Conservation (phyloP, 139 green algal species). For the Closterium sp. region DNA sequence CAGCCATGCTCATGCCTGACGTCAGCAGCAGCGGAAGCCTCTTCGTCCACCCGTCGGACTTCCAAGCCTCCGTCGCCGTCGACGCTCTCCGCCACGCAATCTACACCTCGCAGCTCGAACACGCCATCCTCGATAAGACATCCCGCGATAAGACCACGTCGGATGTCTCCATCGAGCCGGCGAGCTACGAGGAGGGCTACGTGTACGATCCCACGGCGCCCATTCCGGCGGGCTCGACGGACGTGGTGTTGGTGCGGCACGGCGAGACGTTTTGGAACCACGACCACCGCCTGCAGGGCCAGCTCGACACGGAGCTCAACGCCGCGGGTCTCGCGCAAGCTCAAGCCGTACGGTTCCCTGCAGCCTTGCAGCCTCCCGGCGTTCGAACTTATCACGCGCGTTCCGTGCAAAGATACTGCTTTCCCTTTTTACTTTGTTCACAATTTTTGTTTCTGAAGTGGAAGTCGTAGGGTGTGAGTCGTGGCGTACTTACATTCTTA, state of each 20-base stretch:
- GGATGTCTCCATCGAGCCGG: neutral
- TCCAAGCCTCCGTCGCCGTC: neutral
- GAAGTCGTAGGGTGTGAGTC: too few relatives aligned
- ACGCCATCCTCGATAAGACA: neutral
- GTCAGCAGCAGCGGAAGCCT: neutral
- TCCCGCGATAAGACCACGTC: neutral
- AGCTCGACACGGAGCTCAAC: neutral
- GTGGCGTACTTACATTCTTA: neutral
- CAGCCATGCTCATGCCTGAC: neutral
- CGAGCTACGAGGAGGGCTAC: neutral
- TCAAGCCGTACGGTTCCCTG: neutral
- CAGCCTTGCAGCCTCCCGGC: too few relatives aligned
- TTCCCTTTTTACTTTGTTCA: too few relatives aligned
- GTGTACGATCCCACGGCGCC: neutral
- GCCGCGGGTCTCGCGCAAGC: neutral
- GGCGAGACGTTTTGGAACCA: slow-evolving; percentile 27
- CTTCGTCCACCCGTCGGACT: neutral
- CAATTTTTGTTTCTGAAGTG: too few relatives aligned
- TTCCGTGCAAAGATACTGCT: too few relatives aligned
- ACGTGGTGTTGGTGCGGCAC: slow-evolving; percentile 19
- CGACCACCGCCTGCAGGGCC: slow-evolving; percentile 22
- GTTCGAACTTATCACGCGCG: too few relatives aligned
- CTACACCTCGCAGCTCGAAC: neutral
- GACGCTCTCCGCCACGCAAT: neutral
- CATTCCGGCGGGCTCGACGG: neutral